Percentiles rank a stretch among this genome's conserved stretches.
These are phyloP conservation scores for Dryas integrifolia DNA, from an alignment of 331 rosid genomes.

Conservation along the genomic window DNA sequence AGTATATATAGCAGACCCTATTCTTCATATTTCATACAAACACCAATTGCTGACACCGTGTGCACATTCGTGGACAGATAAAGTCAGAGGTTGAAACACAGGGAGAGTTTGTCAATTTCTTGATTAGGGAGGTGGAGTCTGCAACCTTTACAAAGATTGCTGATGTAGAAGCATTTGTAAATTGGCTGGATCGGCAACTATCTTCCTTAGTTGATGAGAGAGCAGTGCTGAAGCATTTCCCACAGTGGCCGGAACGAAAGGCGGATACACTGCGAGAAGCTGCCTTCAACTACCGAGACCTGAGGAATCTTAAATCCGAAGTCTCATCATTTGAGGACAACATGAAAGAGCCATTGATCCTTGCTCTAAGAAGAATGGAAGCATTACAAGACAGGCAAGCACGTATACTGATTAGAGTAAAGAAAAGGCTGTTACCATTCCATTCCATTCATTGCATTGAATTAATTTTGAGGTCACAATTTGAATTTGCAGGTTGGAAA, in stretches of 20 bases:
- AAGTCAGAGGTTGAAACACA: slow-evolving; percentile 82
- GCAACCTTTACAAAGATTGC: slow-evolving; percentile 49
- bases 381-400: slow-evolving; percentile 97
- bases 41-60: slow-evolving; percentile 1
- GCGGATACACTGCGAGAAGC: slow-evolving; percentile 87
- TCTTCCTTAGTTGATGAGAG: slow-evolving; percentile 80
- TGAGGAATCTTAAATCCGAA: slow-evolving; percentile 64
- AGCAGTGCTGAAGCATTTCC: slow-evolving; percentile 81
- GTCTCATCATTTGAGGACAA: slow-evolving; percentile 57
- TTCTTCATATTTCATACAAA: slow-evolving; percentile 6
- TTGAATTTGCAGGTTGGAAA: slow-evolving; percentile 64
- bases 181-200: slow-evolving; percentile 72
- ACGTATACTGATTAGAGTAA: slow-evolving; percentile 35
- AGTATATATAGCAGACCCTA: slow-evolving; percentile 23
- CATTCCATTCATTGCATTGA: slow-evolving; percentile 1
- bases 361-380: slow-evolving; percentile 63
- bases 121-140: slow-evolving; percentile 62
- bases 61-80: slow-evolving; percentile 47
- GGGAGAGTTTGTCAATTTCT: slow-evolving; percentile 59
- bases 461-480: slow-evolving; percentile 19
- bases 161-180: slow-evolving; percentile 76
- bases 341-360: slow-evolving; percentile 48
- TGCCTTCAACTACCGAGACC: slow-evolving; percentile 69
- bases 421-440: too few species aligned
- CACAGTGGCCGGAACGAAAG: slow-evolving; percentile 85